Evolutionary conservation across 192 early-diverging fungal species (phyloP).

Genomic region (Podila epicladia): DNA sequence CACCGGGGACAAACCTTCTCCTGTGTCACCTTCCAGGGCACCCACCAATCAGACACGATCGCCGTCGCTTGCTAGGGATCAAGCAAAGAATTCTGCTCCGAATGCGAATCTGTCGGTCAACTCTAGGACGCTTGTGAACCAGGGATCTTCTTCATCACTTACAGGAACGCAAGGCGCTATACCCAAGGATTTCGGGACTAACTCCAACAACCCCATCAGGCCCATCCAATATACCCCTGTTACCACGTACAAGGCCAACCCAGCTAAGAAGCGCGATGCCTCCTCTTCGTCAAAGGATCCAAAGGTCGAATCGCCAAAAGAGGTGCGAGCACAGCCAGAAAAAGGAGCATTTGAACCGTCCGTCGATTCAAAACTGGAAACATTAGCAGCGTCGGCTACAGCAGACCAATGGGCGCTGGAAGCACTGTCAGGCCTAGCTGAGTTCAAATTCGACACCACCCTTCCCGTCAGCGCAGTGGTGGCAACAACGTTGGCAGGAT

Average conservation of each 20-base stretch:
- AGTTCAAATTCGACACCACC: constrained; percentile 30
- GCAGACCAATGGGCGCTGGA: constrained; percentile 28
- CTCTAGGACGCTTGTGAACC: constrained; percentile 18
- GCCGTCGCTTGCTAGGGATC: not conserved
- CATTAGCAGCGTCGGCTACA: not conserved
- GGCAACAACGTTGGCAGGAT: constrained; percentile 8
- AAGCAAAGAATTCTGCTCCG: not conserved
- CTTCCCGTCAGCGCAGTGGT: constrained; percentile 17
- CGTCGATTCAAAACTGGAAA: not conserved
- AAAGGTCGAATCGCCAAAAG: not conserved
- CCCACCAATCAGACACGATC: not conserved
- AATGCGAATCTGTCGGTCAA: constrained; percentile 4
- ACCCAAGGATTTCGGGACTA: not conserved
- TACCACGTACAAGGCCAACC: constrained; percentile 39
- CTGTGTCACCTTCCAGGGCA: not conserved
- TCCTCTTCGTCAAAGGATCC: not conserved
- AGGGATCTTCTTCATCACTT: constrained; percentile 38
- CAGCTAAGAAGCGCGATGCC: constrained; percentile 8
- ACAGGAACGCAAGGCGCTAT: not conserved
- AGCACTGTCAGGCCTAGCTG: constrained; percentile 26
- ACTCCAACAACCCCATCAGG: constrained; percentile 21
- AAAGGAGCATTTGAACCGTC: not conserved
- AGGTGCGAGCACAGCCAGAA: not conserved
- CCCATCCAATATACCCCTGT: constrained; percentile 51
- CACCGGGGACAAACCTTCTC: not conserved